Evolutionary conservation across 202 grass and related monocot species (phyloP).

Genomic region (Eragrostis tef): DNA sequence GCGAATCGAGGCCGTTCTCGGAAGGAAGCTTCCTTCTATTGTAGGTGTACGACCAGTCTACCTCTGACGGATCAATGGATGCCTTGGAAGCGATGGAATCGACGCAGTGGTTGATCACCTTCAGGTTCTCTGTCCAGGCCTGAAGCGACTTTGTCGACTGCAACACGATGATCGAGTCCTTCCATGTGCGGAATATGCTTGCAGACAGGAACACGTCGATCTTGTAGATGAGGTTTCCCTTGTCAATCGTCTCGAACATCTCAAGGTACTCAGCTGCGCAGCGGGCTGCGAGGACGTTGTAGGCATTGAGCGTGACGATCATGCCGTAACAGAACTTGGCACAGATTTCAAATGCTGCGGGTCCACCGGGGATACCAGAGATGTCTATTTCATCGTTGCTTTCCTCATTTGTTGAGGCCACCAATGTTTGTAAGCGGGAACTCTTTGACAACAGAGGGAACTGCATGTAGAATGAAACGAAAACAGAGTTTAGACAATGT

Average conservation of each 20-base stretch:
- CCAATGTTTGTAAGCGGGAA: constrained; percentile 72
- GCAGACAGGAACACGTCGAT: constrained; percentile 87
- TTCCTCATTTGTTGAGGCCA: constrained; percentile 65
- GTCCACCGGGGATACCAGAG: constrained; percentile 80
- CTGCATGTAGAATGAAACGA: constrained; percentile 46
- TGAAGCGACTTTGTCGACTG: constrained; percentile 72
- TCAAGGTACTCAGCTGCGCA: constrained; percentile 94
- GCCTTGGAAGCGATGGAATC: constrained; percentile 74
- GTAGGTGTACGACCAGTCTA: constrained; percentile 97
- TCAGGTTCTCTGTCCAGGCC: constrained; percentile 77
- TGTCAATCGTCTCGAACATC: constrained; percentile 83
- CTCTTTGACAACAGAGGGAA: constrained; percentile 98
- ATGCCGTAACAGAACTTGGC: constrained; percentile 96
- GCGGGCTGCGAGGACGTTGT: constrained; percentile 82
- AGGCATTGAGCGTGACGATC: constrained; percentile 89
- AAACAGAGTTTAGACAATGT: neutral
- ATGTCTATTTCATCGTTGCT: constrained; percentile 77
- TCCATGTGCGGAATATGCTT: constrained; percentile 85
- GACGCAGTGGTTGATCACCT: constrained; percentile 73
- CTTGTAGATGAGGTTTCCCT: constrained; percentile 97
- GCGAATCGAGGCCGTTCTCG: constrained; percentile 61
- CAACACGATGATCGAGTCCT: constrained; percentile 90
- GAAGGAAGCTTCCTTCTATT: constrained; percentile 80
- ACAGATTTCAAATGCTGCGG: constrained; percentile 87
- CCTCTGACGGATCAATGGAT: constrained; percentile 74